phyloP scores from a whole-genome alignment of 805 yeast genomes.

The Zygosaccharomyces rouxii region DNA sequence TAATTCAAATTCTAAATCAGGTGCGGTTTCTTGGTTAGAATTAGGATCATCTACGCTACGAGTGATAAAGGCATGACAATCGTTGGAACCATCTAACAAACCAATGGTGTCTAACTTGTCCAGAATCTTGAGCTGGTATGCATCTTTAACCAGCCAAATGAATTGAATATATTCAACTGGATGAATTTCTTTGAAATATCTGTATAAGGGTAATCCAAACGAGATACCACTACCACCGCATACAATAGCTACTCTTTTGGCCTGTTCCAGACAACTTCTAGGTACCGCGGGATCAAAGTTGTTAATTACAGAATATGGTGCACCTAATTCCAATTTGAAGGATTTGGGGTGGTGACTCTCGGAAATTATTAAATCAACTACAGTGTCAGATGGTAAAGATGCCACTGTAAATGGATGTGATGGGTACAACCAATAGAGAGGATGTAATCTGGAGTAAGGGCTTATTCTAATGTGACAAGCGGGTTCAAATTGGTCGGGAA shows the following conservation, averaged over 20 bases:
- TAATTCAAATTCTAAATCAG: slow-evolving; percentile 19
- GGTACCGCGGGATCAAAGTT: slow-evolving; percentile 44
- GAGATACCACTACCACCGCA: slow-evolving; percentile 78
- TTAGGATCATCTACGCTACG: slow-evolving; percentile 7
- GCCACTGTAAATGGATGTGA: slow-evolving; percentile 68
- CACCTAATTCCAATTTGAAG: slow-evolving; percentile 34
- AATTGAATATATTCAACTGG: slow-evolving; percentile 35
- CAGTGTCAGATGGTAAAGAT: slow-evolving; percentile 39
- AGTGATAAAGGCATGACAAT: slow-evolving; percentile 19
- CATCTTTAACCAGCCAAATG: slow-evolving; percentile 52
- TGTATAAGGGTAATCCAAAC: slow-evolving; percentile 51
- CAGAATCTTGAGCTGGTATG: slow-evolving; percentile 45
- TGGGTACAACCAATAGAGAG: slow-evolving; percentile 48
- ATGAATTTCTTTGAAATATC: slow-evolving; percentile 26
- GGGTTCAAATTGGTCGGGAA: slow-evolving; percentile 38
- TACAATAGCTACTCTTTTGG: slow-evolving; percentile 48
- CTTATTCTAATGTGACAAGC: slow-evolving; percentile 59
- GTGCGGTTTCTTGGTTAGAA: slow-evolving; percentile 4
- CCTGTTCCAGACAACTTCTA: slow-evolving; percentile 43
- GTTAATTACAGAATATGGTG: slow-evolving; percentile 39
- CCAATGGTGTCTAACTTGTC: slow-evolving; percentile 10
- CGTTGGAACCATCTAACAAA: slow-evolving; percentile 9
- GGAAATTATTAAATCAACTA: slow-evolving; percentile 44
- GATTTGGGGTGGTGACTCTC: slow-evolving; percentile 30
- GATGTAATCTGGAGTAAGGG: slow-evolving; percentile 33